Evolutionary conservation across 257 asterid genomes (phyloP), one percentile per base, ranked within the genome.

Genomic region (Solanum bukasovii): DNA sequence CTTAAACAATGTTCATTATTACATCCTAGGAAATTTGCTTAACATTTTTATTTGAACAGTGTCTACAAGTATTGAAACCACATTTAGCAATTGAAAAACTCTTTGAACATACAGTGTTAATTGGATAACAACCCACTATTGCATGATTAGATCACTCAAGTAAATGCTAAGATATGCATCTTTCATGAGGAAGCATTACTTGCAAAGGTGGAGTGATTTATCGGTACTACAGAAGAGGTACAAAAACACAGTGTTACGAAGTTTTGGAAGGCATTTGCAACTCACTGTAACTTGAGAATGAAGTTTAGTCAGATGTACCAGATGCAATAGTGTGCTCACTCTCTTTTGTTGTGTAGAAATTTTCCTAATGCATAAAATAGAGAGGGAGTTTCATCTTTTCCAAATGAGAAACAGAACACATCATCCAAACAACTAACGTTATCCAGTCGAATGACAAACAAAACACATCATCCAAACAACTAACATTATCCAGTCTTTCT

Each of bases 301-400:
- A 77, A 77, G 59, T 77, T 77, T 38, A 77, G 34, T 37, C 13
- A n/a, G 59, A 42, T 72, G 63, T 93, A 94, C 98, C 99, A 92
- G 94, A 85, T 59, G 91, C 81, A 85, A 49, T 88, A 88, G 87
- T 67, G 86, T 70, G 87, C 88, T 87, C 78, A 33, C 78, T 71
- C 78, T 70, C 99, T 93, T 92, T 95, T 97, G 92, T 97, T 97
- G 93, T 96, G 99, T 92, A 96, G 90, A 92, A 97, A 97, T 89
- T 97, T 97, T 21, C 98, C 99, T 92, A 97, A 87, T 87, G 98
- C 98, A 88, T 97, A 98, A 89, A 97, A 97, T 38, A 97, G 87
- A 40, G 42, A 71, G 68, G 96, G 91, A 88, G 42, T 38, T 38
- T 38, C 42, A 38, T 38, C 42, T 38, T 38, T 38, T 38, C 42